phyloP scores from a whole-genome alignment of 306 rosid genomes.

The Argentina anserina region DNA sequence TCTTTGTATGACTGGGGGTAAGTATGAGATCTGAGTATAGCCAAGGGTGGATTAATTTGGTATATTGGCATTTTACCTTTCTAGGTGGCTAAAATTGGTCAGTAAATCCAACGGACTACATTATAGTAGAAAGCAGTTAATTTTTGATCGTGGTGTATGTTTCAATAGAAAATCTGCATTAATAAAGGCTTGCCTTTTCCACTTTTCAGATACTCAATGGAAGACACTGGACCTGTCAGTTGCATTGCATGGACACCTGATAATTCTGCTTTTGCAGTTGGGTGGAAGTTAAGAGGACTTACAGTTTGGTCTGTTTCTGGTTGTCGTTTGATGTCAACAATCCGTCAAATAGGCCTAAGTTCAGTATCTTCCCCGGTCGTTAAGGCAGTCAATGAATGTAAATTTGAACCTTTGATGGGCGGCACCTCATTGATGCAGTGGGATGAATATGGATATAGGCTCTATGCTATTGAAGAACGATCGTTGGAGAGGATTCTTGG shows the following conservation, averaged over 20 bases:
- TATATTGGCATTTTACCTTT: constrained; percentile 17
- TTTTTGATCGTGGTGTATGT: not conserved
- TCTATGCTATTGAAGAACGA: constrained; percentile 74
- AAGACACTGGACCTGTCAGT: constrained; percentile 89
- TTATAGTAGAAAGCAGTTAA: not conserved
- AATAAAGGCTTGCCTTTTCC: constrained; percentile 5
- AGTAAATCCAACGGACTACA: not conserved
- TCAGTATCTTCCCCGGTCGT: constrained; percentile 79
- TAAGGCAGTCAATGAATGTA: constrained; percentile 74
- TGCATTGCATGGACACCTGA: constrained; percentile 99
- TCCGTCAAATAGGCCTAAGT: constrained; percentile 90
- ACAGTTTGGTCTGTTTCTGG: constrained; percentile 97
- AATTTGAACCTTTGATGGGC: constrained; percentile 82
- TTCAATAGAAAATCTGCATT: constrained; percentile 25
- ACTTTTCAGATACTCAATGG: constrained; percentile 80
- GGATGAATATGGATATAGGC: constrained; percentile 93
- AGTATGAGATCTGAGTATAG: constrained; percentile 36
- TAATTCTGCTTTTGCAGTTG: constrained; percentile 95
- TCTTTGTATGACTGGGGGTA: constrained; percentile 98
- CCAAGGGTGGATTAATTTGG: constrained; percentile 18
- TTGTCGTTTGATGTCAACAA: constrained; percentile 94
- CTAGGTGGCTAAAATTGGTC: not conserved
- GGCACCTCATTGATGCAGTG: constrained; percentile 93
- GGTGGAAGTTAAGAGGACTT: constrained; percentile 96
- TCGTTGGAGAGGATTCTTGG: constrained; percentile 77